Percentiles rank a stretch among this genome's conserved stretches.
Evolutionary conservation across 1,139 yeast species (phyloP).

Genomic region (Yamadazyma triangularis): DNA sequence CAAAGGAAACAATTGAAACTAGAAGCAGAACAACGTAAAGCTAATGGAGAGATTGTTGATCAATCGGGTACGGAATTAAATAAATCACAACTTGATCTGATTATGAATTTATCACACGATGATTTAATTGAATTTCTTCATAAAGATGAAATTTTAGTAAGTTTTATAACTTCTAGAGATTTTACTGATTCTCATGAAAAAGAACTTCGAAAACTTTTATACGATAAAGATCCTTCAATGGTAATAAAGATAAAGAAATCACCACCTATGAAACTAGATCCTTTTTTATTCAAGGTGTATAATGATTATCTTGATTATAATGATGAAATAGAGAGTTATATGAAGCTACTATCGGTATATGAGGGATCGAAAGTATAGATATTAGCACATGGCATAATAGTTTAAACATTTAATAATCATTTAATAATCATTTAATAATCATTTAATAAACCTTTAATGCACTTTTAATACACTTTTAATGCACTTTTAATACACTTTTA

Average conservation of each 20-base stretch:
- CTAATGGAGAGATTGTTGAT: slow-evolving; percentile 11
- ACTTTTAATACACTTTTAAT: no score
- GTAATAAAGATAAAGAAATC: slow-evolving; percentile 23
- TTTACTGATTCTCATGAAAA: slow-evolving; percentile 35
- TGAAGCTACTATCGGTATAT: slow-evolving; percentile 13
- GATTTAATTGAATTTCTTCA: slow-evolving; percentile 23
- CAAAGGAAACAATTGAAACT: slow-evolving; percentile 15
- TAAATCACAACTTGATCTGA: slow-evolving; percentile 16
- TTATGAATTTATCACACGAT: slow-evolving; percentile 16
- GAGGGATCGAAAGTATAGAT: slow-evolving; percentile 3
- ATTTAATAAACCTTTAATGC: no score
- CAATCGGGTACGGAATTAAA: slow-evolving; percentile 4
- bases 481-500: no score
- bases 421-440: no score
- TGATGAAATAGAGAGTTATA: slow-evolving; percentile 18
- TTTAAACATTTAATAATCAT: no score
- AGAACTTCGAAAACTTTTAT: slow-evolving; percentile 29
- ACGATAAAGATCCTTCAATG: slow-evolving; percentile 26
- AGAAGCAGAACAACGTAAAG: slow-evolving; percentile 12
- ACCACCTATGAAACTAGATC: slow-evolving; percentile 32
- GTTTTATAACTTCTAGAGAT: slow-evolving; percentile 21
- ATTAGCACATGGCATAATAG: no score
- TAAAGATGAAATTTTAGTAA: slow-evolving; percentile 33
- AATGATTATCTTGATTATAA: slow-evolving; percentile 24
- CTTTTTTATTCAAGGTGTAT: slow-evolving; percentile 26